phyloP scores from a whole-genome alignment of 805 yeast species.

The Metschnikowia bowlesiae region DNA sequence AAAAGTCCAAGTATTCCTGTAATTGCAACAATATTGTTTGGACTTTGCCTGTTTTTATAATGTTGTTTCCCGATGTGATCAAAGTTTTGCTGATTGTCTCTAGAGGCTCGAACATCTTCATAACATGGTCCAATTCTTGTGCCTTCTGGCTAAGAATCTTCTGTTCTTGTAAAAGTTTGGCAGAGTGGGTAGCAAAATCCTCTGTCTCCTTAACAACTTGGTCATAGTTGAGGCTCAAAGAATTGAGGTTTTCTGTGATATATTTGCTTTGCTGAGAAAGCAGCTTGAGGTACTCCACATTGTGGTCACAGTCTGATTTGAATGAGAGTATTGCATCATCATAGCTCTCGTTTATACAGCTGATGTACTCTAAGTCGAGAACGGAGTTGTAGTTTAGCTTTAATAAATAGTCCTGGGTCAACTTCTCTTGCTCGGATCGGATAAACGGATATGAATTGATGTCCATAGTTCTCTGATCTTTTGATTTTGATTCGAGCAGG shows the following conservation, averaged over 20 bases:
- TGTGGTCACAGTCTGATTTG: conserved; percentile 24
- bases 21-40: conserved; percentile 48
- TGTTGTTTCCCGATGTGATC: conserved; percentile 60
- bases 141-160: conserved; percentile 38
- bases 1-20: conserved; percentile 64
- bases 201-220: conserved; percentile 58
- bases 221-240: conserved; percentile 49
- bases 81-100: conserved; percentile 66
- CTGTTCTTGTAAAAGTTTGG: conserved; percentile 45
- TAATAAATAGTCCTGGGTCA: conserved; percentile 34
- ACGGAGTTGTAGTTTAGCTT: conserved; percentile 41
- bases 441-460: conserved; percentile 33
- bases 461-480: neutral
- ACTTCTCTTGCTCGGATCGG: conserved; percentile 27
- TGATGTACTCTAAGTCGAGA: conserved; percentile 38
- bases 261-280: conserved; percentile 45
- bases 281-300: conserved; percentile 17
- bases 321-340: conserved; percentile 33
- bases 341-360: conserved; percentile 33
- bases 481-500: neutral
- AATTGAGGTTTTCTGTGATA: conserved; percentile 43
- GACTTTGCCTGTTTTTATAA: conserved; percentile 42
- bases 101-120: conserved; percentile 63
- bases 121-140: conserved; percentile 41
- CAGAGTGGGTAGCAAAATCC: conserved; percentile 58